These are phyloP conservation scores for Cercospora nicotianae DNA, from an alignment of 2,329 filamentous ascomycete genomes.

Conservation along the genomic window DNA sequence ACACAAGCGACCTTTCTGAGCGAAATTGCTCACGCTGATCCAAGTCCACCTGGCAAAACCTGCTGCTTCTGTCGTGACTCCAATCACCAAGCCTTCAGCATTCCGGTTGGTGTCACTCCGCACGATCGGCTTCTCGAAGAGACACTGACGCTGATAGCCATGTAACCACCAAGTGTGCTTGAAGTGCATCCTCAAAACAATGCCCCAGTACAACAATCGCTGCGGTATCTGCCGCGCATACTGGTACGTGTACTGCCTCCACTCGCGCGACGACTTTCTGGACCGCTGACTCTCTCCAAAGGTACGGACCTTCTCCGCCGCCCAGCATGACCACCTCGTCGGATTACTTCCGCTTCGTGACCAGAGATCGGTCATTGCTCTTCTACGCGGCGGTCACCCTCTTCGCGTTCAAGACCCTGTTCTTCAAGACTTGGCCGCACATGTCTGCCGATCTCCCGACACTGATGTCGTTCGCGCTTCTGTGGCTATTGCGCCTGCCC, in stretches of 20 bases:
- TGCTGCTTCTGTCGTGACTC: background rate
- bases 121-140: background rate
- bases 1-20: background rate
- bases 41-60: background rate
- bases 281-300: background rate
- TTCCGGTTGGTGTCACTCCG: background rate
- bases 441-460: background rate
- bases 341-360: background rate
- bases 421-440: background rate
- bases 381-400: background rate
- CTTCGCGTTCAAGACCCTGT: background rate
- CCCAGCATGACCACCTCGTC: background rate
- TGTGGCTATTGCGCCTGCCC: background rate
- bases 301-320: background rate
- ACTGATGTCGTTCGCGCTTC: background rate
- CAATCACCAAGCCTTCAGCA: background rate
- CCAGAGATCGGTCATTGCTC: background rate
- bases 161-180: background rate
- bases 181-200: background rate
- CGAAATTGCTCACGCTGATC: background rate
- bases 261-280: background rate
- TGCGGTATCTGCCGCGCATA: background rate
- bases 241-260: background rate
- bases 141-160: background rate
- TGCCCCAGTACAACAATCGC: background rate